These are phyloP conservation scores for Rhizophora apiculata DNA, from an alignment of 345 rosid species.

Conservation along the genomic window DNA sequence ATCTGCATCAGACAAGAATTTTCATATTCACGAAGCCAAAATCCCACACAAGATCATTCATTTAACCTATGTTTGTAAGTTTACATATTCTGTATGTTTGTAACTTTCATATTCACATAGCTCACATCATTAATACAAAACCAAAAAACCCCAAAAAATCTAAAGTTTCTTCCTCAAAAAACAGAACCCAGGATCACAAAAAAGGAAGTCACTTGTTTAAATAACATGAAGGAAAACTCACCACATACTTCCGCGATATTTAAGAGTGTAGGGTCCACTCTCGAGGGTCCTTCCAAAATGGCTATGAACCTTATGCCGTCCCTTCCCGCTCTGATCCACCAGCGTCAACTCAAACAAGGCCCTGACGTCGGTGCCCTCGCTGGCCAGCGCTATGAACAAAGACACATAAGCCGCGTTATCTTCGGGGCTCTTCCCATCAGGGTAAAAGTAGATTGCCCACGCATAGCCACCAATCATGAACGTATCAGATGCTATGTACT, in stretches of 20 bases:
- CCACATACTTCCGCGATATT: slow-evolving; percentile 75
- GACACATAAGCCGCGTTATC: slow-evolving; percentile 57
- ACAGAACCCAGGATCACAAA: not conserved
- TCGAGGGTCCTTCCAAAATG: slow-evolving; percentile 65
- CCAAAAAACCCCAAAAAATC: too few relatives aligned
- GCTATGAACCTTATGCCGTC: slow-evolving; percentile 59
- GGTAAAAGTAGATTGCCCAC: slow-evolving; percentile 66
- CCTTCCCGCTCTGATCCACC: slow-evolving; percentile 66
- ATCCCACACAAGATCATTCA: too few relatives aligned
- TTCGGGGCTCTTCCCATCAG: slow-evolving; percentile 64
- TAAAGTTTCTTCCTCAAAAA: not conserved
- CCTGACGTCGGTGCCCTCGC: slow-evolving; percentile 63
- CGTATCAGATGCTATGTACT: slow-evolving; percentile 54
- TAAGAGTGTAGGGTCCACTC: slow-evolving; percentile 58
- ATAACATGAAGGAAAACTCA: slow-evolving; percentile 22
- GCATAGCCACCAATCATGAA: slow-evolving; percentile 55
- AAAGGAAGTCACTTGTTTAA: not conserved
- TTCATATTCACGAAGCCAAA: too few relatives aligned
- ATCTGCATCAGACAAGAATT: too few relatives aligned
- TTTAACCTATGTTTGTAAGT: too few relatives aligned
- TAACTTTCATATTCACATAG: too few relatives aligned
- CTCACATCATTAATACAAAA: too few relatives aligned
- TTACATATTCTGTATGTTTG: too few relatives aligned
- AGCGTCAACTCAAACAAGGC: slow-evolving; percentile 63
- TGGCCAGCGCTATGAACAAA: slow-evolving; percentile 57